Base-by-base conservation (phyloP, 805 yeast genomes). In the Teunomyces barrocoloradensis region DNA sequence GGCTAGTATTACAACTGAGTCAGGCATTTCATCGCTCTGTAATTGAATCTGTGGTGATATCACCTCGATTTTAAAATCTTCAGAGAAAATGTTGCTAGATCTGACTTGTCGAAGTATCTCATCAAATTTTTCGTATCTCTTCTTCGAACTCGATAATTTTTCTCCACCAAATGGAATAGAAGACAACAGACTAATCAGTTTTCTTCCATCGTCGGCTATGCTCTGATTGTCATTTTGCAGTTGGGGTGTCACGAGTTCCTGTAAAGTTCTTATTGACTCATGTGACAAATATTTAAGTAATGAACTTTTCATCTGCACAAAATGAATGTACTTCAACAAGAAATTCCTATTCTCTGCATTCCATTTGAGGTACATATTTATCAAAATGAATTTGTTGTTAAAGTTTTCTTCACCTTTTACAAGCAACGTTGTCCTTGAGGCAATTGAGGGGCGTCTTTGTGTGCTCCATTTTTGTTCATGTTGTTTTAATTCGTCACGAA, bases 1-100 rank as follows among this genome's bases (percentile, higher is more conserved):
- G 2, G 87, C 78, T n/a, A 91, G 73, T 29, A 90, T 63, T 10
- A 89, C 73, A 44, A 87, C 80, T 2, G 86, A 71, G 37, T 80
- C 81, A 2, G 71, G 66, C 15, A 54, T 53, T 25, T 68, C 74
- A 9, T 66, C 66, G 39, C 73, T 61, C 47, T 69, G 73, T 10
- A 73, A 53, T 50, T 73, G 78, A 38, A 73, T 73, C 47, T 73
- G 78, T 1, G 78, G 77, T 0, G 74, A 68, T 1, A 71, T 57
- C 6, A 73, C 62, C 33, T 71, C 74, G 29, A 73, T 58, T 43
- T 63, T 50, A 48, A 57, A 73, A 50, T 72, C 76, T 42, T 70
- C 73, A 72, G 76, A 45, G 10, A 70, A 49, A 4, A 46, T 51
- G 46, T 70, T 65, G 43, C 54, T 48, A 1, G 42, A 43, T 3